A percentile compares a stretch with the other conserved stretches of the same genome.
Conservation (phyloP, 768 basidiomycete genomes). For the Boletus coccyginus region DNA sequence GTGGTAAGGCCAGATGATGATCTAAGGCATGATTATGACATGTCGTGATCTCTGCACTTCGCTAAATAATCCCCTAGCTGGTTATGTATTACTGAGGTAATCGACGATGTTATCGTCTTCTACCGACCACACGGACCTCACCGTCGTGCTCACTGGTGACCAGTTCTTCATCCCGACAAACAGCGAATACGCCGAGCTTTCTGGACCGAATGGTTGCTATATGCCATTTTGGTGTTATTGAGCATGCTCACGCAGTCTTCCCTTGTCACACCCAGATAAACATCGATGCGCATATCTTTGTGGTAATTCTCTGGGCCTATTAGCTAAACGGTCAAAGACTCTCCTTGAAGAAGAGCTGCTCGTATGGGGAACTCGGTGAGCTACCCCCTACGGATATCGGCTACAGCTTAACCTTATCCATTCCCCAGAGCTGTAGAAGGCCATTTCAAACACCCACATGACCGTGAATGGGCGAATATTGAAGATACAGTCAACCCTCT, state of each 20-base stretch:
- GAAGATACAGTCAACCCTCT: slow-evolving; percentile 68
- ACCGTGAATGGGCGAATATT: slow-evolving; percentile 79
- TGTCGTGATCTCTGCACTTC: not conserved
- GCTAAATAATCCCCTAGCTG: not conserved
- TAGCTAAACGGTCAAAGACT: slow-evolving; percentile 68
- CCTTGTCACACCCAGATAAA: slow-evolving; percentile 36
- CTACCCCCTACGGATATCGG: slow-evolving; percentile 12
- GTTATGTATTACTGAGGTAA: slow-evolving; percentile 3
- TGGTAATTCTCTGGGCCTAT: slow-evolving; percentile 90
- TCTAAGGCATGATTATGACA: slow-evolving; percentile 12
- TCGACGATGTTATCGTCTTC: not conserved
- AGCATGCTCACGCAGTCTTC: slow-evolving; percentile 12
- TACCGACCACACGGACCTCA: slow-evolving; percentile 16
- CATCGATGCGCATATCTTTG: slow-evolving; percentile 78
- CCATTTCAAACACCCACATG: slow-evolving; percentile 87
- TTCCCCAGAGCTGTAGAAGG: slow-evolving; percentile 73
- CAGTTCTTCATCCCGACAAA: slow-evolving; percentile 62
- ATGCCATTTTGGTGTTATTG: not conserved
- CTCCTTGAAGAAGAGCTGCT: slow-evolving; percentile 80
- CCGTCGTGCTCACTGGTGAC: slow-evolving; percentile 39
- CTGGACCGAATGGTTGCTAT: slow-evolving; percentile 38
- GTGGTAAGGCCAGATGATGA: slow-evolving; percentile 20
- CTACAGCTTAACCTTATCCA: slow-evolving; percentile 6
- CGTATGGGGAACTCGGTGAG: slow-evolving; percentile 76
- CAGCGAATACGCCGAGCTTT: slow-evolving; percentile 41